These are phyloP conservation scores for Xylaria sp. DNA, from an alignment of 2,329 filamentous ascomycete genomes.

Conservation along the genomic window DNA sequence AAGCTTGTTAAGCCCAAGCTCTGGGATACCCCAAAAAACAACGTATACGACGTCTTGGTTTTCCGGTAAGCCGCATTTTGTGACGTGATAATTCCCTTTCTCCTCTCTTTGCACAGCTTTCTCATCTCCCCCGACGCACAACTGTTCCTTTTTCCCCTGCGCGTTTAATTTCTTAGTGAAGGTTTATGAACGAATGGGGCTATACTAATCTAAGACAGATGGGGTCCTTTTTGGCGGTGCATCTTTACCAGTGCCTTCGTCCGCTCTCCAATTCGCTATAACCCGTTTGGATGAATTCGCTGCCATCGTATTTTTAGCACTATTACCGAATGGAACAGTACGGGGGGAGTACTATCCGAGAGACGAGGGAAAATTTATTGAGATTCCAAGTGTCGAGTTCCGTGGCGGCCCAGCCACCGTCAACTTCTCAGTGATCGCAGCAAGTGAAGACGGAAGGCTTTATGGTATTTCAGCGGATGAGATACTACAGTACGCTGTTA, in stretches of 20 bases:
- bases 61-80: constrained; percentile 1
- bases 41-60: constrained; percentile 15
- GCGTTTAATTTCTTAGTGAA: neutral
- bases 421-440: constrained; percentile 45
- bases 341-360: constrained; percentile 3
- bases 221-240: neutral
- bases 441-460: constrained; percentile 44
- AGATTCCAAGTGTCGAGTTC: constrained; percentile 36
- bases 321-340: constrained; percentile 33
- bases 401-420: constrained; percentile 37
- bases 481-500: constrained; percentile 44
- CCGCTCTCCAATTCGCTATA: constrained; percentile 17
- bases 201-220: constrained; percentile 7
- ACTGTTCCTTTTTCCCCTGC: too few species aligned
- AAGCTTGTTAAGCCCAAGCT: constrained; percentile 32
- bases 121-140: neutral
- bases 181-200: neutral
- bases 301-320: constrained; percentile 27
- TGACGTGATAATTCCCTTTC: neutral
- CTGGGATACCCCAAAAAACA: constrained; percentile 32
- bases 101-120: neutral
- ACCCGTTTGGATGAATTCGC: constrained; percentile 6
- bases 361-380: neutral
- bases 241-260: constrained; percentile 6
- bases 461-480: constrained; percentile 45